These are phyloP conservation scores for Ophiocordyceps robertsii DNA, from an alignment of 2,329 filamentous ascomycete species.

Conservation along the genomic window DNA sequence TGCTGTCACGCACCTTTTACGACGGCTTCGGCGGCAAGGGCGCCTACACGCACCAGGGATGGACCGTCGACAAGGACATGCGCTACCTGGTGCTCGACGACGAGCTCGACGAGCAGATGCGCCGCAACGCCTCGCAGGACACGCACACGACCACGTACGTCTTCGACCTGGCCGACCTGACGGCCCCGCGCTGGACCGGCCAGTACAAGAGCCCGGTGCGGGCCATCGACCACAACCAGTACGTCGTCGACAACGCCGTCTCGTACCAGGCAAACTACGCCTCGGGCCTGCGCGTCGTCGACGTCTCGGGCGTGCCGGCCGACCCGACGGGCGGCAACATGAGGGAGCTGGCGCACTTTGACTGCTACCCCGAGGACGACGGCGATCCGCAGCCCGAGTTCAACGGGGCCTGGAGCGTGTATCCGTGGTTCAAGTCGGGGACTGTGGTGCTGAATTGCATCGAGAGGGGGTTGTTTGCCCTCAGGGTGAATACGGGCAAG, in stretches of 20 bases:
- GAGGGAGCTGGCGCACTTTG: slow-evolving; percentile 30
- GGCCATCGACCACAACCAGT: slow-evolving; percentile 33
- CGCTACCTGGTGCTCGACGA: slow-evolving; percentile 32
- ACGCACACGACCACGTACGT: slow-evolving; percentile 30
- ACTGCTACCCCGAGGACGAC: slow-evolving; percentile 33
- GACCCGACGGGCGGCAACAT: slow-evolving; percentile 25
- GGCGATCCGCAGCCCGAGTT: slow-evolving; percentile 17
- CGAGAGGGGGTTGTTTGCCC: slow-evolving; percentile 31
- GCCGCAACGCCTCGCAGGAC: slow-evolving; percentile 21
- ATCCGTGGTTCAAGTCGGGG: slow-evolving; percentile 30
- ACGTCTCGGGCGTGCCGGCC: slow-evolving; percentile 15
- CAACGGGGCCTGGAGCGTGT: slow-evolving; percentile 30
- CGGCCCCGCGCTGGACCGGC: slow-evolving; percentile 22
- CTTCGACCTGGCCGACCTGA: slow-evolving; percentile 27
- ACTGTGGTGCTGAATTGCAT: slow-evolving; percentile 34
- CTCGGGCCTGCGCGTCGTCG: slow-evolving; percentile 25
- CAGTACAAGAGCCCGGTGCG: slow-evolving; percentile 22
- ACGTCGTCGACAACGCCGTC: slow-evolving; percentile 22
- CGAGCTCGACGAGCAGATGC: slow-evolving; percentile 32
- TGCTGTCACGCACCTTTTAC: slow-evolving; percentile 39
- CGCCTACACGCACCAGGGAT: slow-evolving; percentile 43
- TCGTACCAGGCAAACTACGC: slow-evolving; percentile 33
- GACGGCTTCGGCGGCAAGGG: slow-evolving; percentile 18
- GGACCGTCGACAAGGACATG: slow-evolving; percentile 28
- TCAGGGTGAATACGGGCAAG: slow-evolving; percentile 12